Evolutionary conservation across 1,284 basidiomycete genomes (phyloP).

Genomic region (Rhodotorula sp.): DNA sequence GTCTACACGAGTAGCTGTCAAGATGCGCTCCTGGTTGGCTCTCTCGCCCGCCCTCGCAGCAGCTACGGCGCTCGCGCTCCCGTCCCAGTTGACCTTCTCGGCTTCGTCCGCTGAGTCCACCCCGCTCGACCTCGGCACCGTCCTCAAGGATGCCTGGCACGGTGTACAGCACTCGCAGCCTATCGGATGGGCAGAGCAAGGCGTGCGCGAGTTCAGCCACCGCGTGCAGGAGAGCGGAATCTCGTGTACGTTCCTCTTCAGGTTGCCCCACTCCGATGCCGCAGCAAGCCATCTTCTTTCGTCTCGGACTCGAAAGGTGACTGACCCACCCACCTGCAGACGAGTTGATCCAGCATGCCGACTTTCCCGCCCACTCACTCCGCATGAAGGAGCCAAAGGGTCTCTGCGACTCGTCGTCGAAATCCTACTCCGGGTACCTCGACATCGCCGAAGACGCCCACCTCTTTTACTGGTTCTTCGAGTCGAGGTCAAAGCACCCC

Average conservation of each 20-base stretch:
- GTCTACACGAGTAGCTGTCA: too few relatives aligned
- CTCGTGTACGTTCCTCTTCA: constrained; percentile 19
- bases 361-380: constrained; percentile 67
- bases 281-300: neutral
- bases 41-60: constrained; percentile 7
- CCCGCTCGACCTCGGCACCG: neutral
- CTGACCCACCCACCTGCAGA: constrained; percentile 55
- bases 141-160: constrained; percentile 12
- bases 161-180: constrained; percentile 8
- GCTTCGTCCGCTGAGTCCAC: neutral
- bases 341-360: constrained; percentile 70
- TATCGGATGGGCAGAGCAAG: constrained; percentile 20
- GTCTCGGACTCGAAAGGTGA: neutral
- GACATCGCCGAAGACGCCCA: constrained; percentile 83
- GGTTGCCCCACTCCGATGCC: neutral
- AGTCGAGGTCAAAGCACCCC: constrained; percentile 66
- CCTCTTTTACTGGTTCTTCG: constrained; percentile 86
- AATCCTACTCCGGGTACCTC: constrained; percentile 86
- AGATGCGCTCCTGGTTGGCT: neutral
- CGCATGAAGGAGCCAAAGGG: constrained; percentile 55
- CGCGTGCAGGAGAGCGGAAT: constrained; percentile 16
- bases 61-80: constrained; percentile 1
- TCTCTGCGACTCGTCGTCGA: constrained; percentile 76
- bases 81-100: neutral
- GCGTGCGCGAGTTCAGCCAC: constrained; percentile 25